Base-by-base conservation (phyloP, 2,329 filamentous ascomycete species). In the Aspergillus ibericus region DNA sequence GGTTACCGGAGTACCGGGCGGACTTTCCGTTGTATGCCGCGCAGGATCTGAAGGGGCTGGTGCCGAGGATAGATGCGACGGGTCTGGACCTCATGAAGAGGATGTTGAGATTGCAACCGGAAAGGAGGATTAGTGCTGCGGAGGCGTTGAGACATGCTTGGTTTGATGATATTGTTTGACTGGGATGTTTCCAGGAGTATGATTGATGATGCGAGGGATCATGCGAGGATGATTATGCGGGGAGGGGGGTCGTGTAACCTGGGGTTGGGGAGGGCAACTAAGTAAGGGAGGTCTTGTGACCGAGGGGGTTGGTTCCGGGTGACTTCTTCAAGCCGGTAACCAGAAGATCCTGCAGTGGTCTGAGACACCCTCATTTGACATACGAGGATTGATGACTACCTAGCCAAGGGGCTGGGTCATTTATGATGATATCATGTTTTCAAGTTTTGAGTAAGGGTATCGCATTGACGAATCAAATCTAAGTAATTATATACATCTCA, bases 1-100 rank as follows among this genome's bases (percentile, higher is more conserved):
- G 92, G 70, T 93, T 95, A 70, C 91, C 92, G 15, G 93, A 97
- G 76, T 97, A 96, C 82, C 96, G 96, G 81, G 84, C 87, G 48
- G 95, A 88, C 58, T 96, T 96, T 77, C 92, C 93, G 64, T 90
- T 95, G 74, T 97, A 93, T 74, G 89, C 89, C 10, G 95, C 92
- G 1, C 92, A 96, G 73, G 91, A 96, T 68, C 81, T 97, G 56
- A 84, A 90, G 15, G 85, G 87, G 60, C 92, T 96, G 63, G 81
- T 97, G 29, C 91, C 91, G 0, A 90, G 93, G 69, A 90, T 97
- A 67, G 93, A 97, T 70, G 85, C 85, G 20, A 80, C 88, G 15
- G 93, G 92, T 16, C 86, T 97, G 68, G 92, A 96, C 70, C 80
- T 98, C 51, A 81, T 98, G 61, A 87, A 88, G 68, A 84, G 88